Evolutionary conservation across 2,329 filamentous ascomycete genomes (phyloP).

Genomic region (Coniochaeta sp.): DNA sequence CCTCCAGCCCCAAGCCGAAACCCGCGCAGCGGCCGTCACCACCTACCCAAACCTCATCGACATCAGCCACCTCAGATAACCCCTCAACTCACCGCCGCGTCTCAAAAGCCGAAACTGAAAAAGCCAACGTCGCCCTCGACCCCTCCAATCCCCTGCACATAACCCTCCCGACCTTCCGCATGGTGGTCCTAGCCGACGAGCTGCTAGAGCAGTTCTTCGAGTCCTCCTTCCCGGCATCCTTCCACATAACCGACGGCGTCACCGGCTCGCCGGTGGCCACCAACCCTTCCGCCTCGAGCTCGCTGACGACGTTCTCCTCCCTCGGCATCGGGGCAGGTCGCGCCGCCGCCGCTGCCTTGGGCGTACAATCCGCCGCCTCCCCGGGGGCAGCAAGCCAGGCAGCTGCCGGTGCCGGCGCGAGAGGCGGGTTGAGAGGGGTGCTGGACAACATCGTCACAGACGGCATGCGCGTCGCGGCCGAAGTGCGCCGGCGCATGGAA

Average conservation of each 20-base stretch:
- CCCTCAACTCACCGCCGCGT: slow-evolving; percentile 29
- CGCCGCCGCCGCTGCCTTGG: slow-evolving; percentile 30
- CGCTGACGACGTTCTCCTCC: slow-evolving; percentile 80
- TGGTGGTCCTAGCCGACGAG: slow-evolving; percentile 96
- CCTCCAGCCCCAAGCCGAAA: slow-evolving; percentile 35
- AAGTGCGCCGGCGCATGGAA: slow-evolving; percentile 88
- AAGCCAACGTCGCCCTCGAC: slow-evolving; percentile 85
- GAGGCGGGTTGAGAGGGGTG: slow-evolving; percentile 81
- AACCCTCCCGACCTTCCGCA: slow-evolving; percentile 93
- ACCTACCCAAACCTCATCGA: slow-evolving; percentile 9
- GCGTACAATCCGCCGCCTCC: no score
- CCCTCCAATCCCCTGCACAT: slow-evolving; percentile 91
- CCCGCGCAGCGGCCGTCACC: slow-evolving; percentile 12
- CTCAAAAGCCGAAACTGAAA: slow-evolving; percentile 62
- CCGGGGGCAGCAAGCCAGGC: slow-evolving; percentile 26
- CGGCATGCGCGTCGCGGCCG: slow-evolving; percentile 90
- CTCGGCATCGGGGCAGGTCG: slow-evolving; percentile 49
- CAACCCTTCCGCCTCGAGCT: slow-evolving; percentile 45
- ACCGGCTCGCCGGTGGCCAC: slow-evolving; percentile 26
- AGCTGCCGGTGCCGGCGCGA: slow-evolving; percentile 15
- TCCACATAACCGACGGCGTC: slow-evolving; percentile 73
- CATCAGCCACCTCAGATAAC: slow-evolving; percentile 12
- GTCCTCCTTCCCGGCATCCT: slow-evolving; percentile 85
- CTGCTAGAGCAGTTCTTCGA: slow-evolving; percentile 96
- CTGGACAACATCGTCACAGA: slow-evolving; percentile 97